phyloP scores from a whole-genome alignment of 2,329 filamentous ascomycete genomes.

The Cordyceps fumosorosea region DNA sequence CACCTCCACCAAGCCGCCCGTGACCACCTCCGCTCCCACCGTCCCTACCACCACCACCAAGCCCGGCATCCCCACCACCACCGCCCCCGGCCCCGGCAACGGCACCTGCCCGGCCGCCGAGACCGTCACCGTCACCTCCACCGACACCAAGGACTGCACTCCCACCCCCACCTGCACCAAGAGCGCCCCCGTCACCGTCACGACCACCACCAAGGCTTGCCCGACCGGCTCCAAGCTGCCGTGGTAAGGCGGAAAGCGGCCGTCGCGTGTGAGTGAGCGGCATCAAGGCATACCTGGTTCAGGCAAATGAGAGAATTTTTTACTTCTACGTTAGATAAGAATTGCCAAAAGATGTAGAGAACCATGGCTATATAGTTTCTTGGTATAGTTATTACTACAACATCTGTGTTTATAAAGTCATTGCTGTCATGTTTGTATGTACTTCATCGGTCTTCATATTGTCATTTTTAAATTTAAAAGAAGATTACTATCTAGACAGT shows the following conservation, averaged over 20 bases:
- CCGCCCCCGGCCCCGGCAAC: constrained; percentile 7
- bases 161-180: constrained; percentile 10
- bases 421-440: not conserved
- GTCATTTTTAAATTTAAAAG: not conserved
- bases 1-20: not conserved
- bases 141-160: constrained; percentile 10
- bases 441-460: not conserved
- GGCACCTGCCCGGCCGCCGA: constrained; percentile 11
- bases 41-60: not conserved
- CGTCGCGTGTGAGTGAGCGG: too few species aligned
- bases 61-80: not conserved
- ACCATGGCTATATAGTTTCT: not conserved
- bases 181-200: constrained; percentile 5
- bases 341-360: not conserved
- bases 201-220: constrained; percentile 10
- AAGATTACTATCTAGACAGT: not conserved
- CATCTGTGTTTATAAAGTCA: not conserved
- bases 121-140: constrained; percentile 10
- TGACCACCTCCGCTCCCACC: constrained; percentile 3
- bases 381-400: not conserved
- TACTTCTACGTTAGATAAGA: not conserved
- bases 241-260: not conserved
- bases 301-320: not conserved
- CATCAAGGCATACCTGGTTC: not conserved
- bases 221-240: constrained; percentile 12